Conservation (phyloP, 164 flowering plant genomes). For the Vitis vinifera region ASM3070453v1 NC_081814.1:9968001-9968500, state of each 20-base stretch:
- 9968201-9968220: not conserved
- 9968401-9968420: too few relatives aligned
- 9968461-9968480: too few relatives aligned
- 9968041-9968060: too few relatives aligned
- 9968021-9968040: too few relatives aligned
- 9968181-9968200: not conserved
- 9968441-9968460: too few relatives aligned
- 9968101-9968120: not conserved
- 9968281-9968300: constrained; percentile 9
- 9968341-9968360: not conserved
- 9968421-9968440: too few relatives aligned
- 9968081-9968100: constrained; percentile 12
- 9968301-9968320: constrained; percentile 12
- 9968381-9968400: too few relatives aligned
- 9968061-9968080: not conserved
- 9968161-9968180: constrained; percentile 2
- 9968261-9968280: constrained; percentile 16
- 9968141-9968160: constrained; percentile 1
- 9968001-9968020: too few relatives aligned
- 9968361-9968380: too few relatives aligned
- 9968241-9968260: not conserved
- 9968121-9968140: not conserved
- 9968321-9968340: constrained; percentile 19
- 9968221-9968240: not conserved
- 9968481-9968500: too few relatives aligned